phyloP scores from a whole-genome alignment of 1,139 yeast species.

The Torulaspora globosa region DNA sequence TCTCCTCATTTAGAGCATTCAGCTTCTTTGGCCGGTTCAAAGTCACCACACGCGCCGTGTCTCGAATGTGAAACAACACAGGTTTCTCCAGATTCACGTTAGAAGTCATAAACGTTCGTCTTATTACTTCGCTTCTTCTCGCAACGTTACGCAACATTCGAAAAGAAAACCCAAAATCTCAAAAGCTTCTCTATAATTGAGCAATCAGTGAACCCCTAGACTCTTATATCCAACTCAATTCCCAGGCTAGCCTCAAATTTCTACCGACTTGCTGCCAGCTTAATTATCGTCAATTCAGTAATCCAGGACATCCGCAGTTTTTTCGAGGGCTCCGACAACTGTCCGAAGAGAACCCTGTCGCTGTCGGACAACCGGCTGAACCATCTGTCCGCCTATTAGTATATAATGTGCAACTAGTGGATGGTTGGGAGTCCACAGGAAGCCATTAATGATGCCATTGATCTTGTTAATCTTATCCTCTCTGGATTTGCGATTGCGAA shows the following conservation, averaged over 20 bases:
- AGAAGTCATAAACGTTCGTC: conserved; percentile 12
- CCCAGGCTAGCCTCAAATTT: background rate
- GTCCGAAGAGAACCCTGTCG: background rate
- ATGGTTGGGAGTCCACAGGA: background rate
- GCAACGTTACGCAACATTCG: conserved; percentile 11
- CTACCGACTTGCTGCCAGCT: background rate
- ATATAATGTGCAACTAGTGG: background rate
- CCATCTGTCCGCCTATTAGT: too few species aligned
- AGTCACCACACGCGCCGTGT: conserved; percentile 65
- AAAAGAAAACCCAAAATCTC: background rate
- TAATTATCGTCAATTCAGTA: background rate
- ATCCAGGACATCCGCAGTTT: conserved; percentile 3
- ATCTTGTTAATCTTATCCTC: background rate
- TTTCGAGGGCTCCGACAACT: background rate
- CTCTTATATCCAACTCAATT: conserved; percentile 39
- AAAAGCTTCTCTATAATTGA: background rate
- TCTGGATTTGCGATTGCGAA: background rate
- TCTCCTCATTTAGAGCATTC: conserved; percentile 76
- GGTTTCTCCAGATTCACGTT: conserved; percentile 8
- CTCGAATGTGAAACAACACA: conserved; percentile 27
- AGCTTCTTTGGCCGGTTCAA: conserved; percentile 79
- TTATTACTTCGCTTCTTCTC: conserved; percentile 1
- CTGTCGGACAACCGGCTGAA: background rate
- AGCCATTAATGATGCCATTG: background rate
- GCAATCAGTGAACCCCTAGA: background rate